These are phyloP conservation scores for Microcyclospora pomicola DNA, from an alignment of 2,329 filamentous ascomycete genomes.

Conservation along the genomic window DNA sequence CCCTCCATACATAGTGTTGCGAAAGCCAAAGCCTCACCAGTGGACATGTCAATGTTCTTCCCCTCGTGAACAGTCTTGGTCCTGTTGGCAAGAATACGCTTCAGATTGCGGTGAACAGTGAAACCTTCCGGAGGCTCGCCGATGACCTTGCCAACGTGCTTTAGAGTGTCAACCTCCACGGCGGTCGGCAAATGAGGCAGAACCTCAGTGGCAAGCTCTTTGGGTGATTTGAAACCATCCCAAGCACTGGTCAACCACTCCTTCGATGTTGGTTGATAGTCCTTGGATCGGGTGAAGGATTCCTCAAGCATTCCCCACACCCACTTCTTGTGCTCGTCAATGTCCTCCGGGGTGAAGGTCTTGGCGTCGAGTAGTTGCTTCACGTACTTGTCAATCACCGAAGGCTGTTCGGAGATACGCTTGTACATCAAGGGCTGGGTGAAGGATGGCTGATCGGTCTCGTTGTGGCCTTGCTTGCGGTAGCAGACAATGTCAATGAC, in stretches of 20 bases:
- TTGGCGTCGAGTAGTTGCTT: conserved; percentile 82
- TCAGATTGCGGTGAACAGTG: conserved; percentile 83
- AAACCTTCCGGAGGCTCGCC: conserved; percentile 71
- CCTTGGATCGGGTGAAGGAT: conserved; percentile 92
- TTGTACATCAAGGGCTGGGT: conserved; percentile 99
- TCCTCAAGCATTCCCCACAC: conserved; percentile 98
- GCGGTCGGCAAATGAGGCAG: conserved; percentile 82
- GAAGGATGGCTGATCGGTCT: conserved; percentile 98
- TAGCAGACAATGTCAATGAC: conserved; percentile 98
- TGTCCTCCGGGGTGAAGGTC: conserved; percentile 92
- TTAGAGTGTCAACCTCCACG: conserved; percentile 56
- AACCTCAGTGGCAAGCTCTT: conserved; percentile 89
- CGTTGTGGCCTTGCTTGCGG: conserved; percentile 97
- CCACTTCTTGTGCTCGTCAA: conserved; percentile 99
- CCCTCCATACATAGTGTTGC: conserved; percentile 83
- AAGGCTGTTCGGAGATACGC: conserved; percentile 72
- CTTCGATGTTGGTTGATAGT: conserved; percentile 90
- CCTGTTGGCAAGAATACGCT: conserved; percentile 81
- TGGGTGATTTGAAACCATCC: conserved; percentile 99
- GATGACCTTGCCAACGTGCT: conserved; percentile 72
- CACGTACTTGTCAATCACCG: conserved; percentile 81
- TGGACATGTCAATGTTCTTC: conserved; percentile 94
- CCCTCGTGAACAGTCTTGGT: conserved; percentile 88
- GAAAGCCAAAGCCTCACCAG: conserved; percentile 89
- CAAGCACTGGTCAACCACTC: conserved; percentile 98